Percentiles rank a stretch among this genome's conserved stretches.
Conservation (phyloP, 2,329 filamentous ascomycete genomes). For the Clonostachys byssicola region DNA sequence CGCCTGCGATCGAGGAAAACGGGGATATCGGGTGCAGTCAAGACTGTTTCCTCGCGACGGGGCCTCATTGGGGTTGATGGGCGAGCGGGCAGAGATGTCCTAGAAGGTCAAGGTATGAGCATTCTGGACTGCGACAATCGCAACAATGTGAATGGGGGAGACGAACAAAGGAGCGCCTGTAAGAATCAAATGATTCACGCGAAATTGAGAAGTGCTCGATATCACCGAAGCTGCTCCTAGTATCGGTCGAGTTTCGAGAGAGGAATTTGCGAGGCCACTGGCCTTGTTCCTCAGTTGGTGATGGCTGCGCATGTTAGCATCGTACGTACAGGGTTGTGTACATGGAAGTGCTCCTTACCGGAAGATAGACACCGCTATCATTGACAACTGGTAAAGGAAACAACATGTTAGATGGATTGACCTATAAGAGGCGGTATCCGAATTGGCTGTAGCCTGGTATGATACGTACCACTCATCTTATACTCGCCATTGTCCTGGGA, state of each 20-base stretch:
- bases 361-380: slow-evolving; percentile 90
- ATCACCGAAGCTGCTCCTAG: slow-evolving; percentile 64
- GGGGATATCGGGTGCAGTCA: slow-evolving; percentile 66
- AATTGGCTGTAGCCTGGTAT: too few relatives aligned
- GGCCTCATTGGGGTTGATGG: slow-evolving; percentile 54
- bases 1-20: slow-evolving; percentile 58
- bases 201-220: slow-evolving; percentile 95
- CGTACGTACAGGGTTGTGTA: not conserved
- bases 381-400: slow-evolving; percentile 69
- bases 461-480: slow-evolving; percentile 70
- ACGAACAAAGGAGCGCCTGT: slow-evolving; percentile 88
- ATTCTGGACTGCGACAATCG: not conserved
- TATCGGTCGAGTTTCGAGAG: slow-evolving; percentile 50
- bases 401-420: slow-evolving; percentile 12
- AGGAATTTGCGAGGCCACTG: slow-evolving; percentile 65
- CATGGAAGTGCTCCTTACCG: slow-evolving; percentile 49
- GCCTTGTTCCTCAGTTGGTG: slow-evolving; percentile 77
- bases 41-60: slow-evolving; percentile 68
- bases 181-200: slow-evolving; percentile 94
- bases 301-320: slow-evolving; percentile 54
- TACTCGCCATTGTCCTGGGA: slow-evolving; percentile 67
- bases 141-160: not conserved
- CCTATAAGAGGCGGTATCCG: not conserved
- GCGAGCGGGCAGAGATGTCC: slow-evolving; percentile 89
- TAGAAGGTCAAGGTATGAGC: slow-evolving; percentile 24